Percentiles rank a stretch among this genome's conserved stretches.
Evolutionary conservation across 768 basidiomycete genomes (phyloP).

Genomic region (Cystofilobasidium bisporidii): DNA sequence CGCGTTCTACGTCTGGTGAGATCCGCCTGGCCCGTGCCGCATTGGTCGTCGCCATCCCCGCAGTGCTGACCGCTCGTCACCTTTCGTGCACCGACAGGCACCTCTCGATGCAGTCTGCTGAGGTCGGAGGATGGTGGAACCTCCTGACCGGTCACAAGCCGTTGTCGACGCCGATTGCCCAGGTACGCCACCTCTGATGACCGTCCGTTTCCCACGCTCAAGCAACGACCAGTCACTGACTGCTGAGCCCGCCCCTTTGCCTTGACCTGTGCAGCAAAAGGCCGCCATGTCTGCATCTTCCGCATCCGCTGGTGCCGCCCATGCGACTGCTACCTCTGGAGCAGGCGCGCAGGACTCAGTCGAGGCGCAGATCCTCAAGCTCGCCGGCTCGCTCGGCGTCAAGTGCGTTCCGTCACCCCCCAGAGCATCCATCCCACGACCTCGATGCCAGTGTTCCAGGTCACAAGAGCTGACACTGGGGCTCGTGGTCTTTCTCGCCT

Average conservation of each 20-base stretch:
- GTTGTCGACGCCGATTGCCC: not conserved
- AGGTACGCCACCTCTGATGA: slow-evolving; percentile 12
- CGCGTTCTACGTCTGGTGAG: slow-evolving; percentile 23
- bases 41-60: not conserved
- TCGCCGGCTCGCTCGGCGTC: slow-evolving; percentile 23
- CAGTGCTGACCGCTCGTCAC: not conserved
- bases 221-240: not conserved
- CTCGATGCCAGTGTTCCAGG: too few relatives aligned
- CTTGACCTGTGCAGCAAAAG: not conserved
- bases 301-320: not conserved
- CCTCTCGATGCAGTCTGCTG: slow-evolving; percentile 17
- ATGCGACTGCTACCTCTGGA: not conserved
- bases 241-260: not conserved
- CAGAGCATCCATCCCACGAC: not conserved
- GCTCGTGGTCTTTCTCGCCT: not conserved
- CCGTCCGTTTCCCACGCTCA: not conserved
- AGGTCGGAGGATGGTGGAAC: slow-evolving; percentile 29
- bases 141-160: slow-evolving; percentile 15
- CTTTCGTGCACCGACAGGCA: not conserved
- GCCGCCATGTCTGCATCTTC: not conserved
- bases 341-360: not conserved
- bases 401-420: slow-evolving; percentile 17
- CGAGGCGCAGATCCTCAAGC: slow-evolving; percentile 20
- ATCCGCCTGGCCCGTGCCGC: not conserved
- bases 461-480: too few relatives aligned